These are phyloP conservation scores for Aspergillus melleus DNA, from an alignment of 2,329 filamentous ascomycete species.

Conservation along the genomic window DNA sequence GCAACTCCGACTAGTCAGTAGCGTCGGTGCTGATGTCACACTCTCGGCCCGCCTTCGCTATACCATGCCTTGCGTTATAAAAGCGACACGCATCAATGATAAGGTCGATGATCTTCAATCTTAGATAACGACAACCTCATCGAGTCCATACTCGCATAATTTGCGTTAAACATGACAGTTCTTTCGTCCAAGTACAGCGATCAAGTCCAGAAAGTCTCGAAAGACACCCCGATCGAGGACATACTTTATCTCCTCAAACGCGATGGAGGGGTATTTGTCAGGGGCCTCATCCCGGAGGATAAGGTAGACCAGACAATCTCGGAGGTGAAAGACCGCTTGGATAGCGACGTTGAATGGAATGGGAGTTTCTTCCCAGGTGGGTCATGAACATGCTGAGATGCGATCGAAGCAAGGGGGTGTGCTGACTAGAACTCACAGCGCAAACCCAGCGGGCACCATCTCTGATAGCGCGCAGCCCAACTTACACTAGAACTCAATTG, in stretches of 20 bases:
- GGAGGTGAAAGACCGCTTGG: not conserved
- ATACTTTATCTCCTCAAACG: not conserved
- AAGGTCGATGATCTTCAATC: too few relatives aligned
- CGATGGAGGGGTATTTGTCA: not conserved
- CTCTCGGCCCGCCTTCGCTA: too few relatives aligned
- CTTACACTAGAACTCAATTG: constrained; percentile 9
- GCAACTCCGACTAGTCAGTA: not conserved
- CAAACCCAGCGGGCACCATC: not conserved
- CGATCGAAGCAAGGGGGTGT: not conserved
- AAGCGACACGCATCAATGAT: too few relatives aligned
- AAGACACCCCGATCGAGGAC: not conserved
- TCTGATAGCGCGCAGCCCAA: not conserved
- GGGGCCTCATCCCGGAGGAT: not conserved
- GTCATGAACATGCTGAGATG: not conserved
- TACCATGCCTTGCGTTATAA: too few relatives aligned
- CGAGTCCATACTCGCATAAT: too few relatives aligned
- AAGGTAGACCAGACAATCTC: not conserved
- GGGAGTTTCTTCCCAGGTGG: not conserved
- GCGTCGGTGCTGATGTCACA: not conserved
- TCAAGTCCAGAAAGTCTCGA: not conserved
- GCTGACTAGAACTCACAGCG: not conserved
- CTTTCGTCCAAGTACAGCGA: not conserved
- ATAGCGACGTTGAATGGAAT: not conserved
- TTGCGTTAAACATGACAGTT: not conserved
- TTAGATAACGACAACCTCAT: too few relatives aligned